phyloP scores from a whole-genome alignment of 2,329 filamentous ascomycete species.

The Nemania abortiva region DNA sequence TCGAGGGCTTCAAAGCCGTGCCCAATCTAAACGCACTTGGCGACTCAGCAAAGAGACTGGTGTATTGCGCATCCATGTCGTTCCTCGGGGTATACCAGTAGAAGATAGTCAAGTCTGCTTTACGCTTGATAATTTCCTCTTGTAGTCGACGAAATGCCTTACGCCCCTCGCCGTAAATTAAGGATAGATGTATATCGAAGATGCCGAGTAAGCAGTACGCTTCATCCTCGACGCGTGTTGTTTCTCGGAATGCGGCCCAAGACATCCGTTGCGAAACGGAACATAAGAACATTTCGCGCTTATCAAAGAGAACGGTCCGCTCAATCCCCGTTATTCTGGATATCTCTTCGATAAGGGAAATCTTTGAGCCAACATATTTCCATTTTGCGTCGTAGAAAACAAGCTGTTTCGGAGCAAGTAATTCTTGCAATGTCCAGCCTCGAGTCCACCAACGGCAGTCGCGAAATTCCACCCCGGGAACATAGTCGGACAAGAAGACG shows the following conservation, averaged over 20 bases:
- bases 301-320: conserved; percentile 22
- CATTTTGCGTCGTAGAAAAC: conserved; percentile 41
- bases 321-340: conserved; percentile 38
- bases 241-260: conserved; percentile 44
- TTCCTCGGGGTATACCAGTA: conserved; percentile 33
- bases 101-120: conserved; percentile 42
- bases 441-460: conserved; percentile 40
- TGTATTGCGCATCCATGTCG: background rate
- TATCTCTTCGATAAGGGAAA: conserved; percentile 26
- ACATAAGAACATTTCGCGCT: conserved; percentile 22
- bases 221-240: conserved; percentile 45
- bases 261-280: conserved; percentile 41
- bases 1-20: background rate
- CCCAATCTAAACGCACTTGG: conserved; percentile 1
- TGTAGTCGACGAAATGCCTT: conserved; percentile 45
- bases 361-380: conserved; percentile 40
- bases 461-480: conserved; percentile 25
- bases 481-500: conserved; percentile 37
- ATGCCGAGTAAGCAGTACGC: conserved; percentile 48
- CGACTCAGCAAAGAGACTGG: conserved; percentile 18
- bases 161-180: conserved; percentile 47
- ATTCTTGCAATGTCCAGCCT: conserved; percentile 45
- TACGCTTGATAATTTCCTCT: conserved; percentile 43
- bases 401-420: conserved; percentile 39
- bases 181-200: conserved; percentile 47